Conservation (phyloP, 1,284 basidiomycete genomes). For the Sporisorium sorghi region DNA sequence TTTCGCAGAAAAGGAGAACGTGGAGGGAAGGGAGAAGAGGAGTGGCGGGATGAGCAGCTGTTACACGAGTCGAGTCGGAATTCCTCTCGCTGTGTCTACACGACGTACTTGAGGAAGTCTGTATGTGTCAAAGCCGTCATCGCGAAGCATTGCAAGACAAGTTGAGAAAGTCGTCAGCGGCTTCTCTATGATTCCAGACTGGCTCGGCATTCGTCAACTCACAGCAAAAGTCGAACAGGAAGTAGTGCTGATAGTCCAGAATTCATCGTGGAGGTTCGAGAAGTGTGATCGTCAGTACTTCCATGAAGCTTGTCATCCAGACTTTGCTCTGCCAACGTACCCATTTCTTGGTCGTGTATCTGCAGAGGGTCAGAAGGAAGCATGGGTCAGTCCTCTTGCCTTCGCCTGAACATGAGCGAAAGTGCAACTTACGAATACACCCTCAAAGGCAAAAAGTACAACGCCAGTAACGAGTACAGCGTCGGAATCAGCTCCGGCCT, state of each 20-base stretch:
- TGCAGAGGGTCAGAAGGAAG: neutral
- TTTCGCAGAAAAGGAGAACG: neutral
- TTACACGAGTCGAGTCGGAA: neutral
- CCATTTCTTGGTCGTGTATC: constrained; percentile 42
- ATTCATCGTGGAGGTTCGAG: neutral
- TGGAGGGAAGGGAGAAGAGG: neutral
- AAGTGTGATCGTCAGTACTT: neutral
- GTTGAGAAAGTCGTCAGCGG: neutral
- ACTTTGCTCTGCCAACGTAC: neutral
- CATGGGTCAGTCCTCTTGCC: neutral
- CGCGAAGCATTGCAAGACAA: neutral
- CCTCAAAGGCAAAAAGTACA: constrained; percentile 83
- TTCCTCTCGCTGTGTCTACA: neutral
- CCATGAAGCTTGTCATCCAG: no score
- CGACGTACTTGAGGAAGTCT: constrained; percentile 75
- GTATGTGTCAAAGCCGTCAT: neutral
- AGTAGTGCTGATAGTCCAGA: constrained; percentile 73
- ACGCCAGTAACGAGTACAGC: constrained; percentile 79
- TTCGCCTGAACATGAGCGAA: neutral
- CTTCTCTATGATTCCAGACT: neutral
- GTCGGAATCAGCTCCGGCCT: constrained; percentile 81
- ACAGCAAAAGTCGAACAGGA: constrained; percentile 77
- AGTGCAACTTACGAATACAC: constrained; percentile 72
- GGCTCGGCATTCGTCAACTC: neutral
- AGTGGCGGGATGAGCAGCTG: neutral